Evolutionary conservation across 148 eudicot genomes (phyloP).

Genomic region (Vaccinium myrtillus): DNA sequence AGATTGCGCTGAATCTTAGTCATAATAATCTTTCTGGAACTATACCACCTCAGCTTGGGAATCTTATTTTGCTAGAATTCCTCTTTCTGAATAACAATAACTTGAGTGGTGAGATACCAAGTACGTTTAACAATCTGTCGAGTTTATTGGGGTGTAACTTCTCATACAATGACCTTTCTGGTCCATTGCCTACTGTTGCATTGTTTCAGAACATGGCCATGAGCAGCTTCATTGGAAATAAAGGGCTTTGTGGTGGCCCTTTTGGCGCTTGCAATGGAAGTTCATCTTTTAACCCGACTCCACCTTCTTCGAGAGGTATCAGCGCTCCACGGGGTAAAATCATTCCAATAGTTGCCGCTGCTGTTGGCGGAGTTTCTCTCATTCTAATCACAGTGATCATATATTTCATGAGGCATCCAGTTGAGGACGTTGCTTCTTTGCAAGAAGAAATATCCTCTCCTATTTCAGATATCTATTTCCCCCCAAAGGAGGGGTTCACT

Average conservation of each 20-base stretch:
- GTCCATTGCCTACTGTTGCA: constrained; percentile 69
- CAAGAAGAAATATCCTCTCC: constrained; percentile 49
- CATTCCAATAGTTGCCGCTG: constrained; percentile 49
- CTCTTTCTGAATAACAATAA: constrained; percentile 78
- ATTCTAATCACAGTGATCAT: constrained; percentile 59
- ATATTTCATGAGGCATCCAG: constrained; percentile 45
- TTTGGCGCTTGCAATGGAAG: constrained; percentile 47
- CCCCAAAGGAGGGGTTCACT: constrained; percentile 88
- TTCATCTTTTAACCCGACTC: constrained; percentile 29
- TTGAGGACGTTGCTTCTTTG: constrained; percentile 44
- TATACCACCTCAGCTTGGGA: constrained; percentile 84
- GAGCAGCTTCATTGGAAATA: constrained; percentile 69
- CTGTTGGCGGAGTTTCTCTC: constrained; percentile 82
- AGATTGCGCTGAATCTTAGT: constrained; percentile 86
- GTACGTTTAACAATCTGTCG: constrained; percentile 68
- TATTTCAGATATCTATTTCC: constrained; percentile 82
- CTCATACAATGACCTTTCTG: constrained; percentile 74
- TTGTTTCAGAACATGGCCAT: constrained; percentile 63
- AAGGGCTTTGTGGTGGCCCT: constrained; percentile 81
- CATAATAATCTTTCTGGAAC: constrained; percentile 67
- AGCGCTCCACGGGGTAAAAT: constrained; percentile 50
- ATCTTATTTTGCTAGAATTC: constrained; percentile 68
- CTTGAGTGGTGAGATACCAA: constrained; percentile 80
- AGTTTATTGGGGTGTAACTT: constrained; percentile 81
- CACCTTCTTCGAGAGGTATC: constrained; percentile 32